These are phyloP conservation scores for Didymosphaeria variabile DNA, from an alignment of 2,329 filamentous ascomycete genomes.

Conservation along the genomic window DNA sequence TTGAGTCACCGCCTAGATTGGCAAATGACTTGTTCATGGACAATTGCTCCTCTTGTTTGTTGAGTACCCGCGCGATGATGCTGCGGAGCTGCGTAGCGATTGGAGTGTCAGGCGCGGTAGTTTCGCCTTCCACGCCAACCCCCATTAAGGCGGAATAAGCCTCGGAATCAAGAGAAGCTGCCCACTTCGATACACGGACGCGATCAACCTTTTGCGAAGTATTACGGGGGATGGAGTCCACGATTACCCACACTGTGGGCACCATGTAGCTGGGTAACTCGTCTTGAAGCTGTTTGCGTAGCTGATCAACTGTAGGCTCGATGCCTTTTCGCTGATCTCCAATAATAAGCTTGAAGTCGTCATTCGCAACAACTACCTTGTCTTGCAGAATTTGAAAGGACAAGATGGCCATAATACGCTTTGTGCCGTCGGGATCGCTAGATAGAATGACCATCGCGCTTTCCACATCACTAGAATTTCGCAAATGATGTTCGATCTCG, in stretches of 20 bases:
- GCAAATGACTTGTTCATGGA: constrained; percentile 26
- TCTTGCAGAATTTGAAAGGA: constrained; percentile 20
- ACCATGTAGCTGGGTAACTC: constrained; percentile 32
- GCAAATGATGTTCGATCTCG: constrained; percentile 29
- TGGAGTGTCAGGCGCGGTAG: constrained; percentile 2
- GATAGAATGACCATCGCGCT: not conserved
- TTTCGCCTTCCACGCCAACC: constrained; percentile 14
- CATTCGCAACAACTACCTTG: not conserved
- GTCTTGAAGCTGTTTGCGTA: constrained; percentile 21
- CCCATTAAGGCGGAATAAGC: not conserved
- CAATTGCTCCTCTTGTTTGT: constrained; percentile 31
- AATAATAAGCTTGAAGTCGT: constrained; percentile 14
- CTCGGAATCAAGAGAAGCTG: constrained; percentile 12
- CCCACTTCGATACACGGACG: constrained; percentile 24
- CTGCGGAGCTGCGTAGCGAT: constrained; percentile 34
- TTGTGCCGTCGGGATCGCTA: constrained; percentile 17
- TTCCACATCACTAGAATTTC: not conserved
- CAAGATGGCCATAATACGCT: constrained; percentile 29
- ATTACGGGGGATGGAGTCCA: constrained; percentile 26
- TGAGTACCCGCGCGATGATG: constrained; percentile 35
- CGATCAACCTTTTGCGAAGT: constrained; percentile 31
- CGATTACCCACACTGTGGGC: constrained; percentile 28
- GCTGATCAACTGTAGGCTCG: constrained; percentile 21
- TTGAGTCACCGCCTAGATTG: constrained; percentile 35
- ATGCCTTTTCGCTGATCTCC: constrained; percentile 15